These are phyloP conservation scores for Sarcodon aspratus DNA, from an alignment of 768 basidiomycete species.

Conservation along the genomic window DNA sequence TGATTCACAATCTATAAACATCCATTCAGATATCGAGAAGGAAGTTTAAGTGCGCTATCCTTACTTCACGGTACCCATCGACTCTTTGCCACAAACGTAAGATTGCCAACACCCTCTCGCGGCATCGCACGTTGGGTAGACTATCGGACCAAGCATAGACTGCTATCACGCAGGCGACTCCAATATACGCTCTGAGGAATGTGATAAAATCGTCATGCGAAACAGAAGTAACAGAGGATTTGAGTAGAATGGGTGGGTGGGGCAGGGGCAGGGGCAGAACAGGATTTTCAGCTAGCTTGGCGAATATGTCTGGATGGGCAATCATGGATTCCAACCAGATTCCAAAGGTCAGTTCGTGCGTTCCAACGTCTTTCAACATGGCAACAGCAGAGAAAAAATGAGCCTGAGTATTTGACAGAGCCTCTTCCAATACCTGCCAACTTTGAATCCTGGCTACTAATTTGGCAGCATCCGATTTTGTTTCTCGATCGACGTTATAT, in stretches of 20 bases:
- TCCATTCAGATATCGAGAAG: conserved; percentile 4
- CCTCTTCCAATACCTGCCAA: conserved; percentile 53
- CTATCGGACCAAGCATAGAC: conserved; percentile 79
- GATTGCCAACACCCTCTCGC: conserved; percentile 52
- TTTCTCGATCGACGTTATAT: conserved; percentile 25
- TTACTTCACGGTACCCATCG: conserved; percentile 65
- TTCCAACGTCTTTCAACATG: conserved; percentile 49
- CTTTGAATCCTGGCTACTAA: conserved; percentile 39
- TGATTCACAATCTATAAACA: conserved; percentile 57
- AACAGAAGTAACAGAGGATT: conserved; percentile 12
- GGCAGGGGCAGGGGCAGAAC: conserved; percentile 19
- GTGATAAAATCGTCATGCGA: conserved; percentile 50
- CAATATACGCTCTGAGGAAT: conserved; percentile 57
- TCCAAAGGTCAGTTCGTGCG: conserved; percentile 58
- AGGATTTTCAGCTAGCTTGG: conserved; percentile 32
- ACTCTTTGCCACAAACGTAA: conserved; percentile 54
- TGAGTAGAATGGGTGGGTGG: conserved; percentile 29
- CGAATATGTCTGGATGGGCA: conserved; percentile 38
- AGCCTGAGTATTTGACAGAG: conserved; percentile 39
- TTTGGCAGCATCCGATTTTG: conserved; percentile 33
- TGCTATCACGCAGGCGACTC: conserved; percentile 53
- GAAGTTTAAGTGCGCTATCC: conserved; percentile 1
- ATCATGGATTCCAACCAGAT: conserved; percentile 66
- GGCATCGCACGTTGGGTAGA: conserved; percentile 49
- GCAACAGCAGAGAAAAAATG: conserved; percentile 36